These are phyloP conservation scores for Neopestalotiopsis rosae DNA, from an alignment of 2,329 filamentous ascomycete species.

Conservation along the genomic window DNA sequence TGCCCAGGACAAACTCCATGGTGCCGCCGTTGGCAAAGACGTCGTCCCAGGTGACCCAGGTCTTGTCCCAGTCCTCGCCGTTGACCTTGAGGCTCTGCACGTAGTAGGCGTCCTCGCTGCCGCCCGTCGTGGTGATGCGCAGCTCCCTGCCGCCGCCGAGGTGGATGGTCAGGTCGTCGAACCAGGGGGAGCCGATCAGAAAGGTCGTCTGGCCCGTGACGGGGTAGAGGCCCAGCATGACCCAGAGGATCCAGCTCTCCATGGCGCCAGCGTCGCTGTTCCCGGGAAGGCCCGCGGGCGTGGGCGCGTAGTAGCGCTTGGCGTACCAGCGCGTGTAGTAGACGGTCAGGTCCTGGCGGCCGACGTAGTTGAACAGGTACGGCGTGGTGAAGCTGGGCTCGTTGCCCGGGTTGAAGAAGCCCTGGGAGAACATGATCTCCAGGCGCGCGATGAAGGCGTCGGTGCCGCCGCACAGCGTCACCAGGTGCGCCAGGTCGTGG, in stretches of 20 bases:
- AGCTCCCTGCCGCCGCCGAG: constrained; percentile 61
- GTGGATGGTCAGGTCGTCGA: constrained; percentile 61
- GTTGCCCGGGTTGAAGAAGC: constrained; percentile 70
- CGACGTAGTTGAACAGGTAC: constrained; percentile 72
- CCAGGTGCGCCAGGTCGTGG: constrained; percentile 64
- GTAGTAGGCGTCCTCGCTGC: constrained; percentile 56
- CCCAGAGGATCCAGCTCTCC: constrained; percentile 74
- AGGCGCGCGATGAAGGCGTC: constrained; percentile 61
- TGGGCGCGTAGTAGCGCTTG: constrained; percentile 62
- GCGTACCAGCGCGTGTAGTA: constrained; percentile 63
- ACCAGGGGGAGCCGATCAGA: constrained; percentile 69
- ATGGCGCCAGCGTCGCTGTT: constrained; percentile 76
- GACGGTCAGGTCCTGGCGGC: constrained; percentile 66
- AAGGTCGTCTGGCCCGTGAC: constrained; percentile 73
- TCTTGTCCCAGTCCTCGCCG: constrained; percentile 64
- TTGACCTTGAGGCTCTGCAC: constrained; percentile 73
- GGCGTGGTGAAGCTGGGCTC: constrained; percentile 71
- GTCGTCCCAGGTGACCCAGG: constrained; percentile 71
- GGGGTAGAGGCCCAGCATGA: constrained; percentile 72
- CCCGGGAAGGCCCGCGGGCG: constrained; percentile 64
- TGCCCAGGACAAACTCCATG: constrained; percentile 68
- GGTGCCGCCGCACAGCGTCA: constrained; percentile 60
- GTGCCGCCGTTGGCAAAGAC: constrained; percentile 68
- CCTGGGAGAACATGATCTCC: constrained; percentile 64
- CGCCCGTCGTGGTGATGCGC: constrained; percentile 57